Base-by-base conservation (phyloP, 1,284 basidiomycete species). In the Spongispora temasekensis region DNA sequence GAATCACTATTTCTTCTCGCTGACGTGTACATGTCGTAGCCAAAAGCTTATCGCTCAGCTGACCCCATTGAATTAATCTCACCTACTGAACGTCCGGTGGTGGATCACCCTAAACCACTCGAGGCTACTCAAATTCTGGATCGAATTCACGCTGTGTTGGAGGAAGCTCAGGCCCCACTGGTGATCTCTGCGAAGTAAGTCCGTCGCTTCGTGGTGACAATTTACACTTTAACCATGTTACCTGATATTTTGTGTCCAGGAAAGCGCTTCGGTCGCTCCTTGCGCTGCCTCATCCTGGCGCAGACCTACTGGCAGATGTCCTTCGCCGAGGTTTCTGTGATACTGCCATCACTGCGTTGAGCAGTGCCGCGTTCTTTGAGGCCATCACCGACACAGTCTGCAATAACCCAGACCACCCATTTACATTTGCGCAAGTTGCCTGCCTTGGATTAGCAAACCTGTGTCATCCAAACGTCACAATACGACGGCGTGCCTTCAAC, bases 401-500 rank as follows among this genome's bases (percentile, higher is more conserved):
- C 68, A 83, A 81, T 4, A 75, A 76, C 9, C 81, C 87, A 8
- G 73, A 71, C 19, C 88, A 86, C 67, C 79, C 80, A 31, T 90
- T 95, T 72, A 83, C 81, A 10, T 91, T 93, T 67, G 80, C 85
- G 31, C 93, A 97, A 69, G 79, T 88, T 12, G 83, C 88, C n/a
- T 95, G 90, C 67, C 80, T 97, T 5, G 91, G 90, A 0, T 77
- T 97, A 12, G 88, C 92, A 23, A 97, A 97, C 72, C 83, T 98
- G 4, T 91, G 92, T 35, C 92, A 97, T 72, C 85, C 87, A 3
- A 81, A 86, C 32, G 68, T 82, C 2, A 79, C 82, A 31, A 86
- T 91, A 48, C 88, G 95, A 7, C 82, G 84, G n/a, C 84, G 85
- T 53, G 91, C 95, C 1, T 91, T 96, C 72, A 82, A 87, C 61